Percentiles rank a stretch among this genome's conserved stretches.
phyloP scores from a whole-genome alignment of 306 rosid species.

The Ziziphus jujuba region DNA sequence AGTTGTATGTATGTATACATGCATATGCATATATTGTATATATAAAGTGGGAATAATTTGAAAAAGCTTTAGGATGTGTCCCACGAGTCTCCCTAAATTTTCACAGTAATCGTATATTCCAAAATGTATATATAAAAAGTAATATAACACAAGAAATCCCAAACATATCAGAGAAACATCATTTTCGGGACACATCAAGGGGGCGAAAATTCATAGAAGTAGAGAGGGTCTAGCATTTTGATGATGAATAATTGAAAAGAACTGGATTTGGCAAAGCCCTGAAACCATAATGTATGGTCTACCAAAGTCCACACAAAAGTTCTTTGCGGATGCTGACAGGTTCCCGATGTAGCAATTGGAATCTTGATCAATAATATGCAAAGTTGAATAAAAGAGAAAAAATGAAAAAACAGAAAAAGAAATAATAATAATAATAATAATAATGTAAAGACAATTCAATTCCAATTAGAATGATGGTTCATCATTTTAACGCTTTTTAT shows the following conservation, averaged over 20 bases:
- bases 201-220: neutral
- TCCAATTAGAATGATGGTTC: slow-evolving; percentile 21
- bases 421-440: too few species aligned
- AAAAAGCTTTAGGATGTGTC: too few species aligned
- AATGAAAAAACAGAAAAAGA: neutral
- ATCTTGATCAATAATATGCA: slow-evolving; percentile 27
- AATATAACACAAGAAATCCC: neutral
- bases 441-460: slow-evolving; percentile 1
- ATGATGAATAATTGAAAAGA: slow-evolving; percentile 28
- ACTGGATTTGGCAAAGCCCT: slow-evolving; percentile 21
- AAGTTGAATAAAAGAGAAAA: slow-evolving; percentile 26
- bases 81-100: too few species aligned
- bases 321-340: slow-evolving; percentile 30
- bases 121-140: neutral
- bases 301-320: slow-evolving; percentile 17
- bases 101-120: too few species aligned
- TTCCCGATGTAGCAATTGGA: slow-evolving; percentile 28
- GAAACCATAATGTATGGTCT: slow-evolving; percentile 26
- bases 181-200: neutral
- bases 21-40: too few species aligned
- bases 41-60: too few species aligned
- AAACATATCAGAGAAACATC: slow-evolving; percentile 7
- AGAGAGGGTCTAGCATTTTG: neutral
- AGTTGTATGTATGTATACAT: too few species aligned
- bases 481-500: slow-evolving; percentile 5